These are phyloP conservation scores for Fusarium pseudocircinatum DNA, from an alignment of 2,329 filamentous ascomycete species.

Conservation along the genomic window DNA sequence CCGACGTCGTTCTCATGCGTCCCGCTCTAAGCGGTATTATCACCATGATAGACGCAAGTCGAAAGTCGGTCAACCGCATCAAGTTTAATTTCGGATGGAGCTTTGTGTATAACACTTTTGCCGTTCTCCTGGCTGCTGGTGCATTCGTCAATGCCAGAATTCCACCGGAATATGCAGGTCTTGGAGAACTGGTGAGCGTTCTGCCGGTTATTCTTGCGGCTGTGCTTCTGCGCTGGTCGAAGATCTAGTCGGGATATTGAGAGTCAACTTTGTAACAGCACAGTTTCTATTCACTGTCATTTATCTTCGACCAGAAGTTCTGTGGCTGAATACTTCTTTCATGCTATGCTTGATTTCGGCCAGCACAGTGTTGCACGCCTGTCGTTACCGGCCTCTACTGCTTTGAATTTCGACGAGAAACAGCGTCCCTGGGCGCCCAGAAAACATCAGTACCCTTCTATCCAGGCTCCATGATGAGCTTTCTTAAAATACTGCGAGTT, in stretches of 20 bases:
- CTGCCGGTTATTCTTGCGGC: constrained; percentile 67
- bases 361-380: constrained; percentile 13
- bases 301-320: neutral
- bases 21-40: constrained; percentile 65
- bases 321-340: neutral
- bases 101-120: constrained; percentile 75
- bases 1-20: constrained; percentile 75
- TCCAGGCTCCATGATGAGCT: neutral
- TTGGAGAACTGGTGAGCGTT: constrained; percentile 80
- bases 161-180: constrained; percentile 70
- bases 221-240: constrained; percentile 41
- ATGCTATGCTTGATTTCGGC: neutral
- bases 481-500: neutral
- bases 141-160: constrained; percentile 65
- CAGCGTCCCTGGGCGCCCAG: neutral
- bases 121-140: constrained; percentile 72
- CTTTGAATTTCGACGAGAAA: neutral
- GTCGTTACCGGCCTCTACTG: constrained; percentile 21
- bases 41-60: constrained; percentile 64
- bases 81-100: constrained; percentile 77
- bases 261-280: neutral
- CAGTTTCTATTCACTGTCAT: constrained; percentile 5
- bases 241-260: constrained; percentile 20
- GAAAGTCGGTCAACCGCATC: constrained; percentile 59
- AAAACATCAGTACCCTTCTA: neutral